Base-by-base conservation (phyloP, 306 rosid species). In the Albizia julibrissin region DNA sequence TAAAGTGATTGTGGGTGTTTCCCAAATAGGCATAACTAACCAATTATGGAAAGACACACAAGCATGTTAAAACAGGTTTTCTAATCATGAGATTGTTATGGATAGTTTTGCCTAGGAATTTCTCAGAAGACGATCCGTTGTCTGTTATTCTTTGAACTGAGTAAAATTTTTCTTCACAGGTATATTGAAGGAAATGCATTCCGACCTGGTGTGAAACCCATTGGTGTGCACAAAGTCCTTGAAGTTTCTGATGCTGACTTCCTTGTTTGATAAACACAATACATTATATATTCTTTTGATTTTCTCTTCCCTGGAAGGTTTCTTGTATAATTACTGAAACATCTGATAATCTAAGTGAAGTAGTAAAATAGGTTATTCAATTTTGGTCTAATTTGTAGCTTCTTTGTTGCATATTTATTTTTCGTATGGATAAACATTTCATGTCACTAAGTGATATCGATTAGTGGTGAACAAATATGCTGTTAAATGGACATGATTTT, bases 241-340 rank as follows among this genome's bases (percentile, higher is more conserved):
- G 99, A 93, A 86, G 94, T 96, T 88, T 91, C 98, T 62, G 97
- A 96, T 58, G 5, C 93, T 2, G 99, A 96, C 67, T 93, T 95
- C 89, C 89, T 94, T 18, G 97, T 92, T 73, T 96, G 91, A 87
- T 74, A 79, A 26, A 81, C 49, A 68, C 86, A 44, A 61, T 61
- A 12, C 34, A 22, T 22, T 12, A 61, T 26, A 61, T 22, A 2
- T n/a, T 8, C 14, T 59, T 54, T 54, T 54, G 1, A 19, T 61
- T 3, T 80, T 72, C 67, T 75, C 43, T 76, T 42, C 74, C 70
- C 80, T 75, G 62, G 73, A 90, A 78, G 80, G 40, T 14, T 82
- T 34, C 54, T 42, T 81, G 85, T 87, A 79, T 46, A 82, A 87
- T 87, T 87, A 77, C 77, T 79, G 75, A 84, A 89, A 80, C 78